phyloP scores from a whole-genome alignment of 179 eudicot species.

The Nepenthes alata region DNA sequence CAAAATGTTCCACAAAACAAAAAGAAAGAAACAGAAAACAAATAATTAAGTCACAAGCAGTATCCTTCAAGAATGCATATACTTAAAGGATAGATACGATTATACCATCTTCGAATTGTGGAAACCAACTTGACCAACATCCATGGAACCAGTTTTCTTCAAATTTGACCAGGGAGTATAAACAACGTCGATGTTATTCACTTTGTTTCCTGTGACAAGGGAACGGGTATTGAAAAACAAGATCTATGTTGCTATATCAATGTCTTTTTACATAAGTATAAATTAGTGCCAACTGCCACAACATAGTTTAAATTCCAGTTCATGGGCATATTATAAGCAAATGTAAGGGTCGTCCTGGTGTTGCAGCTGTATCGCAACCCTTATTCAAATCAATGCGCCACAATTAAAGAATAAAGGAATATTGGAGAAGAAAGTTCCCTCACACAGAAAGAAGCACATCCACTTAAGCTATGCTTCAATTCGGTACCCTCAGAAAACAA shows the following conservation, averaged over 20 bases:
- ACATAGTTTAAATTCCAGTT: too few species aligned
- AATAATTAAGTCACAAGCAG: too few species aligned
- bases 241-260: too few species aligned
- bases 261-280: too few species aligned
- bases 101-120: constrained; percentile 65
- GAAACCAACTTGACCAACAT: constrained; percentile 99
- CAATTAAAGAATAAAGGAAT: too few species aligned
- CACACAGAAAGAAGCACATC: neutral
- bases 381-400: too few species aligned
- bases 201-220: constrained; percentile 67
- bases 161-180: constrained; percentile 94
- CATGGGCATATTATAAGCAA: too few species aligned
- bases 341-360: too few species aligned
- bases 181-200: constrained; percentile 89
- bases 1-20: neutral
- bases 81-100: constrained; percentile 10
- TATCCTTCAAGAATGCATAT: neutral
- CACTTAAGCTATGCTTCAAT: neutral
- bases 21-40: neutral
- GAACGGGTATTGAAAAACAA: neutral
- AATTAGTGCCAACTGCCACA: too few species aligned
- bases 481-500: neutral
- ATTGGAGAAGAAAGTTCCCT: neutral
- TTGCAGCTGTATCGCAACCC: too few species aligned
- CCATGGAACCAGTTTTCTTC: constrained; percentile 98